phyloP scores from a whole-genome alignment of 1,139 yeast genomes.

The Meyerozyma guilliermondii region DNA sequence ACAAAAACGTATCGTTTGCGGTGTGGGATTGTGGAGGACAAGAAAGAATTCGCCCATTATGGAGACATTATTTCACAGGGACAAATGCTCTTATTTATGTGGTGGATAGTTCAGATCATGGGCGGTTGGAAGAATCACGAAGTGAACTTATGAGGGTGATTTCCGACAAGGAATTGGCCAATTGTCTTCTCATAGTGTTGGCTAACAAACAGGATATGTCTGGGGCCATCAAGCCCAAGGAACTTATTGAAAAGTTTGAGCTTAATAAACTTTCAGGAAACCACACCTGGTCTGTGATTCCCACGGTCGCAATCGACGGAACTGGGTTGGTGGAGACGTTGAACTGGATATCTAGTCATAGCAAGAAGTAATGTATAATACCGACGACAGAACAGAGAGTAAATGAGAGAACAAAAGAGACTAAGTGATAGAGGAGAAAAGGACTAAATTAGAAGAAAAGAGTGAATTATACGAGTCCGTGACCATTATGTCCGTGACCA shows the following conservation, averaged over 20 bases:
- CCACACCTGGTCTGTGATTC: constrained; percentile 72
- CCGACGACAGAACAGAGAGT: too few relatives aligned
- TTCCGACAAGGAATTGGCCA: constrained; percentile 73
- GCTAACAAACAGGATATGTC: constrained; percentile 86
- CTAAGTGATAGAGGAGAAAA: too few relatives aligned
- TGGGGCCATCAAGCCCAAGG: constrained; percentile 61
- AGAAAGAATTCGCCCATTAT: constrained; percentile 80
- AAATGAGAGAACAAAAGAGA: too few relatives aligned
- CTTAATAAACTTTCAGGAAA: constrained; percentile 49
- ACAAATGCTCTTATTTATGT: constrained; percentile 93
- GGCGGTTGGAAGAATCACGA: constrained; percentile 73
- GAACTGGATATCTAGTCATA: constrained; percentile 68
- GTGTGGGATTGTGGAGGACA: constrained; percentile 99
- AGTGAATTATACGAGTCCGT: too few relatives aligned
- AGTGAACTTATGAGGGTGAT: constrained; percentile 74
- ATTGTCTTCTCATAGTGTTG: constrained; percentile 73
- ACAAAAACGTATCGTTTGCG: constrained; percentile 81
- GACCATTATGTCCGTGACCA: too few relatives aligned
- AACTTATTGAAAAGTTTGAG: constrained; percentile 55
- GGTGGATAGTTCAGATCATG: constrained; percentile 73
- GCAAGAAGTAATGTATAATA: constrained; percentile 17
- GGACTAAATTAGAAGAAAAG: too few relatives aligned
- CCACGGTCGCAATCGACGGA: constrained; percentile 71
- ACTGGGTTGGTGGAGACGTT: constrained; percentile 71
- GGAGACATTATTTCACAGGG: constrained; percentile 95